Evolutionary conservation across 2,329 filamentous ascomycete genomes (phyloP).

Genomic region (Aspergillus versicolor): DNA sequence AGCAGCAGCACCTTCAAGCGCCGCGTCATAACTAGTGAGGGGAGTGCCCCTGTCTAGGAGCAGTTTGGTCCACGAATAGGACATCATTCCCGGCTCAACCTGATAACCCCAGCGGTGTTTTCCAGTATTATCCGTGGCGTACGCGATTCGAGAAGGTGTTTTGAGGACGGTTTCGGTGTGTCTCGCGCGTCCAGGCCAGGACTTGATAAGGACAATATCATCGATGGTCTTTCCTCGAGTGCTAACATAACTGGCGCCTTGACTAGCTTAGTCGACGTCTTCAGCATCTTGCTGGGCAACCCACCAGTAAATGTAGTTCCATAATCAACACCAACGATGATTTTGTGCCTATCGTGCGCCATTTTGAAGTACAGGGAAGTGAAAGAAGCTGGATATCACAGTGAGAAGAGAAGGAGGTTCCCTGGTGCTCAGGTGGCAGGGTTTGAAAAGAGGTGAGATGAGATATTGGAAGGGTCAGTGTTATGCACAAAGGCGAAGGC

Average conservation of each 20-base stretch:
- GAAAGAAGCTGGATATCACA: no score
- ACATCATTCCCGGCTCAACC: constrained; percentile 21
- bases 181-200: constrained; percentile 22
- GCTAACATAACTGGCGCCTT: constrained; percentile 14
- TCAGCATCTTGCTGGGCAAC: no score
- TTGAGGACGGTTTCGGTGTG: constrained; percentile 19
- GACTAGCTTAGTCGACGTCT: neutral
- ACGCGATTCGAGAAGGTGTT: constrained; percentile 27
- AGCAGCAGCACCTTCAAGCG: constrained; percentile 5
- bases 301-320: constrained; percentile 22
- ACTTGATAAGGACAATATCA: constrained; percentile 20
- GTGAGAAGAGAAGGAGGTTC: no score
- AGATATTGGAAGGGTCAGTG: no score
- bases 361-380: no score
- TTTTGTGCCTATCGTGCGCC: neutral
- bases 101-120: constrained; percentile 25
- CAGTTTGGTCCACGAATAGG: constrained; percentile 30
- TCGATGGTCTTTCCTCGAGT: constrained; percentile 14
- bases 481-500: no score
- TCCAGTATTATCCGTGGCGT: constrained; percentile 19
- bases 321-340: constrained; percentile 21
- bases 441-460: no score
- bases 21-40: constrained; percentile 19
- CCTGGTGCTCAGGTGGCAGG: no score
- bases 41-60: constrained; percentile 22